Evolutionary conservation across 805 yeast genomes (phyloP).

Genomic region (Lipomyces sp.): DNA sequence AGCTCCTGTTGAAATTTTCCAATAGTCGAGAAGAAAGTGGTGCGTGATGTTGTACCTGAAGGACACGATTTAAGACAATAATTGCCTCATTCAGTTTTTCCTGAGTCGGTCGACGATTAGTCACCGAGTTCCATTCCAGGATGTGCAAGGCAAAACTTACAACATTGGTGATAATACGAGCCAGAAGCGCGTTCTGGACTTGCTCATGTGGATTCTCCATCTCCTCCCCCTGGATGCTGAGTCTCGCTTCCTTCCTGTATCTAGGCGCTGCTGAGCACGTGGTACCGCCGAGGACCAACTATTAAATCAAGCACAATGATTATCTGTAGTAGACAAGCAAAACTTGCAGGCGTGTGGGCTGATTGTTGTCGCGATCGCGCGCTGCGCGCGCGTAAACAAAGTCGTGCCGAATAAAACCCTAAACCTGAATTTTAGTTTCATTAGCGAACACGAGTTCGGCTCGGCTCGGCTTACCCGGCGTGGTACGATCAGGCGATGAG

Average conservation of each 20-base stretch:
- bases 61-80: conserved; percentile 61
- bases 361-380: too few species aligned
- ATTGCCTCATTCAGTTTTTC: conserved; percentile 76
- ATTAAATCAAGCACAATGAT: too few species aligned
- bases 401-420: too few species aligned
- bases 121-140: neutral
- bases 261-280: neutral
- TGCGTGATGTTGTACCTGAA: conserved; percentile 46
- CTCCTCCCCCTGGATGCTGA: neutral
- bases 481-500: too few species aligned
- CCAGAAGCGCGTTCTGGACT: conserved; percentile 72
- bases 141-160: conserved; percentile 51
- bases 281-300: too few species aligned
- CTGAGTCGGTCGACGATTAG: conserved; percentile 43
- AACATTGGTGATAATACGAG: conserved; percentile 76
- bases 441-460: too few species aligned
- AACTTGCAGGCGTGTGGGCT: too few species aligned
- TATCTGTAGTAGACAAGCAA: too few species aligned
- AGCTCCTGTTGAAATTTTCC: neutral
- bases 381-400: too few species aligned
- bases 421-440: too few species aligned
- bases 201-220: conserved; percentile 91
- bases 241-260: neutral
- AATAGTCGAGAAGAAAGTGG: neutral
- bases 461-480: too few species aligned